Evolutionary conservation across 2,329 filamentous ascomycete genomes (phyloP).

Genomic region (Fusarium torreyae): DNA sequence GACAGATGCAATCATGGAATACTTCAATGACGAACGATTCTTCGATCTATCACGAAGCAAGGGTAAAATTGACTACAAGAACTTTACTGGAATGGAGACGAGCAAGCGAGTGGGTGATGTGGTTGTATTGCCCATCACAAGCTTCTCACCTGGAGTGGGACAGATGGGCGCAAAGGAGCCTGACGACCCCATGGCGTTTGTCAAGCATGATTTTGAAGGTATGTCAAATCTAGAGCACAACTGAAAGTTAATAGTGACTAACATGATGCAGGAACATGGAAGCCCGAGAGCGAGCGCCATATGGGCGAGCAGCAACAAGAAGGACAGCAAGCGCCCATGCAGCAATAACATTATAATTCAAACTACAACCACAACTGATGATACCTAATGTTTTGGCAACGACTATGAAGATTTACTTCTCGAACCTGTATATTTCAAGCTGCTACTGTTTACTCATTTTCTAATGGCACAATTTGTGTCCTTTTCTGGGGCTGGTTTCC

Average conservation of each 20-base stretch:
- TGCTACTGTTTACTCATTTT: conserved; percentile 47
- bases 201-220: conserved; percentile 98
- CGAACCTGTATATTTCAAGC: conserved; percentile 49
- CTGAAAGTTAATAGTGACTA: conserved; percentile 2
- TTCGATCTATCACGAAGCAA: conserved; percentile 83
- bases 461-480: conserved; percentile 46
- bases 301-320: conserved; percentile 67
- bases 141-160: conserved; percentile 93
- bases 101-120: conserved; percentile 94
- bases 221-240: conserved; percentile 47
- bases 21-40: conserved; percentile 91
- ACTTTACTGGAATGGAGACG: conserved; percentile 89
- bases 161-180: conserved; percentile 93
- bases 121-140: conserved; percentile 93
- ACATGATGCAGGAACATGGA: conserved; percentile 75
- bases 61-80: conserved; percentile 84
- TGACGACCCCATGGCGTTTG: conserved; percentile 96
- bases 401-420: conserved; percentile 49
- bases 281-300: conserved; percentile 79
- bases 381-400: conserved; percentile 47
- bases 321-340: conserved; percentile 39
- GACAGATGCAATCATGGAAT: conserved; percentile 93
- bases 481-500: conserved; percentile 44
- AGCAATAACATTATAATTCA: conserved; percentile 39
- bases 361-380: conserved; percentile 33